Conservation (phyloP, 2,329 filamentous ascomycete species). For the Karstenula rhodostoma region DNA sequence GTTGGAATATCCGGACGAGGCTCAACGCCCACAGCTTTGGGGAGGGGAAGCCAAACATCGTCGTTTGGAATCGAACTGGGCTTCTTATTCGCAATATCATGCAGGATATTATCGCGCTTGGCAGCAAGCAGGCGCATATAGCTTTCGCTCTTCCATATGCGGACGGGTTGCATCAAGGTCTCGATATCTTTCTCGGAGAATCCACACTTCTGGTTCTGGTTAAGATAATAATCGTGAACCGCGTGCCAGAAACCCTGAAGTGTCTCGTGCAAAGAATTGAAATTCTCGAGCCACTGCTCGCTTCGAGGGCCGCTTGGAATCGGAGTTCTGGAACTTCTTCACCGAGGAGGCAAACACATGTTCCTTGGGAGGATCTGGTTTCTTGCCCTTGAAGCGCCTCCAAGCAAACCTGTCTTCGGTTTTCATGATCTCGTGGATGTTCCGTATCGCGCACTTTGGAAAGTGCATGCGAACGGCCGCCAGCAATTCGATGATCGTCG, state of each 20-base stretch:
- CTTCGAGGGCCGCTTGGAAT: conserved; percentile 15
- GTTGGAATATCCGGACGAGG: neutral
- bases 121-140: conserved; percentile 10
- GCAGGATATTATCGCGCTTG: conserved; percentile 14
- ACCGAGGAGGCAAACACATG: neutral
- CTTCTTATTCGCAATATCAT: conserved; percentile 11
- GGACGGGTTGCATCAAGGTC: conserved; percentile 2
- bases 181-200: conserved; percentile 12
- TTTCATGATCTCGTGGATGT: conserved; percentile 1
- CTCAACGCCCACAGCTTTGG: neutral
- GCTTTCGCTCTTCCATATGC: conserved; percentile 11
- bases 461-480: conserved; percentile 21
- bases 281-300: conserved; percentile 14
- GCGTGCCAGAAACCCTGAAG: conserved; percentile 18
- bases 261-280: conserved; percentile 12
- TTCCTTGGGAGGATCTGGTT: neutral
- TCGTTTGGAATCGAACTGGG: neutral
- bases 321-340: neutral
- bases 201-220: neutral
- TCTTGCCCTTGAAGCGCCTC: neutral
- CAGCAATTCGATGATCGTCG: conserved; percentile 21
- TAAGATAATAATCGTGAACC: neutral
- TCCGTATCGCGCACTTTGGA: conserved; percentile 16
- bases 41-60: conserved; percentile 15
- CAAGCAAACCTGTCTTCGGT: conserved; percentile 22